These are phyloP conservation scores for Podospora australis DNA, from an alignment of 495 filamentous ascomycete species.

Conservation along the genomic window DNA sequence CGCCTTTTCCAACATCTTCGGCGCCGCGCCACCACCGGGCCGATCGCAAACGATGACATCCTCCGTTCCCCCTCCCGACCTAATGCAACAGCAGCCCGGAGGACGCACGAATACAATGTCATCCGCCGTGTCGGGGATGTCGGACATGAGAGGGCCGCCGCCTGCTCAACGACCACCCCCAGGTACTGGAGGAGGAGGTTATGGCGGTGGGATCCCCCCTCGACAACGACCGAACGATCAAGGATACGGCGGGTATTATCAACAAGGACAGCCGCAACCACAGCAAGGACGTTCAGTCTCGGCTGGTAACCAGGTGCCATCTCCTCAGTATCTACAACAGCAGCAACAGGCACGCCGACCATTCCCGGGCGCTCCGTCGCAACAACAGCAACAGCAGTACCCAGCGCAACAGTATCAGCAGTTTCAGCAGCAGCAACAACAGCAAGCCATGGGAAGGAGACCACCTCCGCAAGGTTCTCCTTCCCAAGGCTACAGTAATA, in stretches of 20 bases:
- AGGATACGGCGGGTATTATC: conserved; percentile 50
- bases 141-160: conserved; percentile 47
- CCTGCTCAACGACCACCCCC: conserved; percentile 56
- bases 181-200: conserved; percentile 33
- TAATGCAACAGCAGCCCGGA: conserved; percentile 42
- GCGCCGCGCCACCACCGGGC: conserved; percentile 75
- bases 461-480: conserved; percentile 19
- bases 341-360: conserved; percentile 32
- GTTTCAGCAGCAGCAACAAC: conserved; percentile 11
- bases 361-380: conserved; percentile 49
- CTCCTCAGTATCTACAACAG: conserved; percentile 31
- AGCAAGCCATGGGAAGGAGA: conserved; percentile 14
- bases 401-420: conserved; percentile 1
- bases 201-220: conserved; percentile 24
- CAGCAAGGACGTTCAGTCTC: conserved; percentile 44
- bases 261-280: conserved; percentile 33
- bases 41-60: conserved; percentile 83
- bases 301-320: conserved; percentile 35
- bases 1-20: conserved; percentile 95
- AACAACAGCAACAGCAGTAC: conserved; percentile 1
- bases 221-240: conserved; percentile 36
- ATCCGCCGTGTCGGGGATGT: conserved; percentile 67
- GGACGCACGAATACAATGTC: conserved; percentile 86
- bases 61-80: conserved; percentile 42
- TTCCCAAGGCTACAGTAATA: conserved; percentile 51